Percentiles rank a stretch among this genome's conserved stretches.
These are phyloP conservation scores for Hawksworthiomyces lignivorus DNA, from an alignment of 2,329 filamentous ascomycete genomes.

Conservation along the genomic window DNA sequence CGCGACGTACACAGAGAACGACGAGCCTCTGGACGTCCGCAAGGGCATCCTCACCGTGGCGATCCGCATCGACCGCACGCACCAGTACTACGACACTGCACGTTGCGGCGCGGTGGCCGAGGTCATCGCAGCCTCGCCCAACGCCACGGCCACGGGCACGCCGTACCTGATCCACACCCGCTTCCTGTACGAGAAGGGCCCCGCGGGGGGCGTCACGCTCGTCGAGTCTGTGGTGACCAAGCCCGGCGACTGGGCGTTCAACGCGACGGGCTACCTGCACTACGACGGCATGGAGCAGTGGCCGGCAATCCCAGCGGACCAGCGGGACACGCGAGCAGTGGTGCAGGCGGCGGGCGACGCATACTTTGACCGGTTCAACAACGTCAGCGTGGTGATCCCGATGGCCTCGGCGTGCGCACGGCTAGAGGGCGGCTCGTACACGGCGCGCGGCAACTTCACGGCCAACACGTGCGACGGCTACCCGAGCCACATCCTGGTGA, in stretches of 20 bases:
- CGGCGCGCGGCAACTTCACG: slow-evolving; percentile 14
- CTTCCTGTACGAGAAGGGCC: slow-evolving; percentile 2
- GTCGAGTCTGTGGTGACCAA: slow-evolving; percentile 26
- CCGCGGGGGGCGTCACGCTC: slow-evolving; percentile 14
- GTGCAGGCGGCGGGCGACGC: slow-evolving; percentile 27
- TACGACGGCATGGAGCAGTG: slow-evolving; percentile 21
- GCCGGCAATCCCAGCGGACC: slow-evolving; percentile 17
- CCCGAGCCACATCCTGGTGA: slow-evolving; percentile 16
- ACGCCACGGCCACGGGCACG: slow-evolving; percentile 13
- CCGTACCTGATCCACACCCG: slow-evolving; percentile 17
- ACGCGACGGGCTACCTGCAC: slow-evolving; percentile 25
- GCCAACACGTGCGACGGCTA: slow-evolving; percentile 18
- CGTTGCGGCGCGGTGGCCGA: slow-evolving; percentile 17
- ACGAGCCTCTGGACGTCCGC: slow-evolving; percentile 12
- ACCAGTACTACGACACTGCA: slow-evolving; percentile 17
- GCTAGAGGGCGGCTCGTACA: slow-evolving; percentile 15
- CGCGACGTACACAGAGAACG: slow-evolving; percentile 18
- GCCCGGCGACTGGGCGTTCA: slow-evolving; percentile 28
- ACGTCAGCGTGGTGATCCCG: slow-evolving; percentile 23
- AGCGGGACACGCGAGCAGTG: slow-evolving; percentile 20
- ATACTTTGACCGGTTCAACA: slow-evolving; percentile 29
- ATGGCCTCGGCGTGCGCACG: slow-evolving; percentile 23
- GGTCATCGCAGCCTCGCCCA: slow-evolving; percentile 12
- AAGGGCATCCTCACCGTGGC: slow-evolving; percentile 14
- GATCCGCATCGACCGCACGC: slow-evolving; percentile 17